Evolutionary conservation across 208 protist species (phyloP).

Genomic region (Naegleria lovaniensis): DNA sequence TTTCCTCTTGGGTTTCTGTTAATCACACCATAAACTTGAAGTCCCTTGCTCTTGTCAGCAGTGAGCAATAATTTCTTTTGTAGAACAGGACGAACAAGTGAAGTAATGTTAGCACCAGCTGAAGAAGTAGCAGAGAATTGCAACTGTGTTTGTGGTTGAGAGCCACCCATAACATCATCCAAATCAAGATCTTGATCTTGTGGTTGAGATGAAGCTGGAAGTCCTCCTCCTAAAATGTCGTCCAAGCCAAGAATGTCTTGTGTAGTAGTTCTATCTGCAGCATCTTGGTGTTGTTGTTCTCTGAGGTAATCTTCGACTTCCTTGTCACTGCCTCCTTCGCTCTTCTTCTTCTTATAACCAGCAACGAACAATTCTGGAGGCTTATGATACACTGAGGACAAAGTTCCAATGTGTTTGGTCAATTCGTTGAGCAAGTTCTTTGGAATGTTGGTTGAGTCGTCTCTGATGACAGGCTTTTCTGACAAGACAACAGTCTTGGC

Average conservation of each 20-base stretch:
- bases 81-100: background rate
- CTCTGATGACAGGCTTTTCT: slow-evolving; percentile 74
- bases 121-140: slow-evolving; percentile 18
- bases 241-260: slow-evolving; percentile 26
- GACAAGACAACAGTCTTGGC: slow-evolving; percentile 86
- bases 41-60: slow-evolving; percentile 42
- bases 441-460: slow-evolving; percentile 80
- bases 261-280: background rate
- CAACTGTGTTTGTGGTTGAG: background rate
- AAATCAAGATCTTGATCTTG: background rate
- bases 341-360: slow-evolving; percentile 54
- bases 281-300: slow-evolving; percentile 23
- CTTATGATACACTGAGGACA: slow-evolving; percentile 91
- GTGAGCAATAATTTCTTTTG: slow-evolving; percentile 43
- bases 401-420: slow-evolving; percentile 74
- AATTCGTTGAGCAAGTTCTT: slow-evolving; percentile 77
- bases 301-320: slow-evolving; percentile 53
- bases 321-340: slow-evolving; percentile 54
- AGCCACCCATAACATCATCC: slow-evolving; percentile 27
- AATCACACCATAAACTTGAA: slow-evolving; percentile 46
- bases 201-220: background rate
- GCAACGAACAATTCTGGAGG: slow-evolving; percentile 84
- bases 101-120: background rate
- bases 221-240: background rate
- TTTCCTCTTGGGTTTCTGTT: background rate